These are phyloP conservation scores for Annona squamosa DNA, from an alignment of 164 flowering plant species.

Conservation along the genomic window DNA sequence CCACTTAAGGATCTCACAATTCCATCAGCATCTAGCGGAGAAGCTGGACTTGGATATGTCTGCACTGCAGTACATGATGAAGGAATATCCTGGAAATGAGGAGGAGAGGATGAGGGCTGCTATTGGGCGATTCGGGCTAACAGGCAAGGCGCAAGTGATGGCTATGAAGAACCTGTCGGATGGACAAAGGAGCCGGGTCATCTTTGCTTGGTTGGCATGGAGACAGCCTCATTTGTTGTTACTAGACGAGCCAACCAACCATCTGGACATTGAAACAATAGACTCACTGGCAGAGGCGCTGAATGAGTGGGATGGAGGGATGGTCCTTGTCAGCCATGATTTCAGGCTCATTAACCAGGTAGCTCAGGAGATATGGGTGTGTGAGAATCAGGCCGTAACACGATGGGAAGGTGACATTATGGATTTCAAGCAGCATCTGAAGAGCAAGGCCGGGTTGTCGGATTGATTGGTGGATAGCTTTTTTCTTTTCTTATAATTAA, in stretches of 20 bases:
- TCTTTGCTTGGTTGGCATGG: conserved; percentile 87
- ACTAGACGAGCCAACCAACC: conserved; percentile 86
- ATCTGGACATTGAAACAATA: conserved; percentile 88
- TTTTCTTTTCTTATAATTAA: too few species aligned
- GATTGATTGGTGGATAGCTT: conserved; percentile 21
- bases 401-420: conserved; percentile 87
- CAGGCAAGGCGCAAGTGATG: conserved; percentile 94
- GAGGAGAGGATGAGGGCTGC: conserved; percentile 96
- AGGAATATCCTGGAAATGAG: conserved; percentile 83
- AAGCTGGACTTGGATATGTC: conserved; percentile 83
- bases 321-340: conserved; percentile 94
- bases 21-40: conserved; percentile 89
- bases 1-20: conserved; percentile 88
- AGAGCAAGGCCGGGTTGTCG: conserved; percentile 52
- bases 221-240: conserved; percentile 77
- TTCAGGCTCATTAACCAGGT: conserved; percentile 95
- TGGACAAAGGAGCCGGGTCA: conserved; percentile 88
- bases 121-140: conserved; percentile 78
- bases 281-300: conserved; percentile 87
- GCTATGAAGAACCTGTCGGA: conserved; percentile 91
- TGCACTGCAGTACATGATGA: conserved; percentile 76
- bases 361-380: conserved; percentile 93
- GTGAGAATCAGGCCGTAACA: conserved; percentile 72
- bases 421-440: conserved; percentile 79
- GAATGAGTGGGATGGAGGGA: conserved; percentile 94